Evolutionary conservation across 768 basidiomycete genomes (phyloP).

Genomic region (Hortiboletus flavorubellus): DNA sequence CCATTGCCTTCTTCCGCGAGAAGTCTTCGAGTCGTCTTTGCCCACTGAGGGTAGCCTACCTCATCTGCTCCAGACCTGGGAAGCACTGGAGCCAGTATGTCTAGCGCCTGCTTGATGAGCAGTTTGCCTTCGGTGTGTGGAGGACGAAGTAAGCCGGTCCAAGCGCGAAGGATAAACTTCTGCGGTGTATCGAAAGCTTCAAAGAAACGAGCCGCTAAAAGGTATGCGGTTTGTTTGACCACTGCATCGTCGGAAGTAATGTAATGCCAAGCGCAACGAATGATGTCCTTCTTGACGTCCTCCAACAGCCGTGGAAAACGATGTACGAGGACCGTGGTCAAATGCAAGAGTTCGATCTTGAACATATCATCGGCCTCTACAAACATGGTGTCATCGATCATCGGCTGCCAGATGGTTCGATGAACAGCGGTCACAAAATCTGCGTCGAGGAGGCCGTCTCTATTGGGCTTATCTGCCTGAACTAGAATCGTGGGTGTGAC

Average conservation of each 20-base stretch:
- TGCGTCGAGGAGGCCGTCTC: conserved; percentile 62
- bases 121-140: conserved; percentile 75
- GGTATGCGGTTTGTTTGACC: conserved; percentile 89
- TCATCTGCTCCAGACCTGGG: conserved; percentile 59
- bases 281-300: conserved; percentile 85
- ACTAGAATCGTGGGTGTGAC: conserved; percentile 84
- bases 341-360: conserved; percentile 85
- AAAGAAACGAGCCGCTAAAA: conserved; percentile 90
- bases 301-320: conserved; percentile 76
- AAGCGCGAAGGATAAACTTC: conserved; percentile 88
- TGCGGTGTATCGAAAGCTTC: conserved; percentile 82
- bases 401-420: conserved; percentile 76
- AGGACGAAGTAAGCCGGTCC: conserved; percentile 83
- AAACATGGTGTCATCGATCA: conserved; percentile 53
- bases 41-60: conserved; percentile 73
- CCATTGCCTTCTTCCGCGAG: conserved; percentile 84
- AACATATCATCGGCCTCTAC: conserved; percentile 74
- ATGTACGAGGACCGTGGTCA: conserved; percentile 87
- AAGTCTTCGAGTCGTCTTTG: conserved; percentile 76
- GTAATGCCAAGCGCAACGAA: conserved; percentile 90
- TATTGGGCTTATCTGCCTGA: conserved; percentile 56
- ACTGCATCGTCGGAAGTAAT: conserved; percentile 83
- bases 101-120: conserved; percentile 80
- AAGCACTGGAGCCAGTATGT: conserved; percentile 81
- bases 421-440: conserved; percentile 71